Percentiles rank a stretch among this genome's conserved stretches.
Evolutionary conservation across 2,329 filamentous ascomycete genomes (phyloP).

Genomic region (Raffaelea ambrosiae): DNA sequence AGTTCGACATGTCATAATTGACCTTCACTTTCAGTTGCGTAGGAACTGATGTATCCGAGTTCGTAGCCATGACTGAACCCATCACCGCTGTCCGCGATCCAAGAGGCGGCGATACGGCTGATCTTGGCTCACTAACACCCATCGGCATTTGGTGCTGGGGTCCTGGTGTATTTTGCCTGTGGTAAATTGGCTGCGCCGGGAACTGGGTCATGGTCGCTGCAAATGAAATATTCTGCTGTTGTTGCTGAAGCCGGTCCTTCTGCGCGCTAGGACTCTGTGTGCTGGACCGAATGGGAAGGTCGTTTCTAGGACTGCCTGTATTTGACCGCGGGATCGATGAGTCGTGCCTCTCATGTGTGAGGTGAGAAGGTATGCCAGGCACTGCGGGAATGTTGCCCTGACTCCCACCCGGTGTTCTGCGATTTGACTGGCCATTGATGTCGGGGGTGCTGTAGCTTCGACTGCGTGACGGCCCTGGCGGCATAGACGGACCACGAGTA

Average conservation of each 20-base stretch:
- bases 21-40: constrained; percentile 94
- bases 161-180: constrained; percentile 36
- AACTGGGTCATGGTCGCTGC: constrained; percentile 48
- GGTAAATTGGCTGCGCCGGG: constrained; percentile 44
- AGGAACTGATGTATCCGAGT: constrained; percentile 40
- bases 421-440: constrained; percentile 63
- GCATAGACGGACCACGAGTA: constrained; percentile 70
- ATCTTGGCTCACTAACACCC: constrained; percentile 24
- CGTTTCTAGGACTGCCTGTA: constrained; percentile 66
- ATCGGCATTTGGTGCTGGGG: constrained; percentile 15
- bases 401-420: constrained; percentile 45
- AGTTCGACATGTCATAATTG: constrained; percentile 76
- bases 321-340: constrained; percentile 66
- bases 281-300: constrained; percentile 57
- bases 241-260: constrained; percentile 46
- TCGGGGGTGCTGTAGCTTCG: constrained; percentile 94
- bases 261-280: constrained; percentile 65
- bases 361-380: constrained; percentile 65
- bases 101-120: constrained; percentile 19
- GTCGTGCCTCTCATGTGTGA: constrained; percentile 44
- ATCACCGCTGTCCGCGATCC: constrained; percentile 28
- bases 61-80: constrained; percentile 20
- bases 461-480: constrained; percentile 59
- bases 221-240: constrained; percentile 33
- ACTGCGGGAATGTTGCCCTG: constrained; percentile 55